Base-by-base conservation (phyloP, 257 asterid genomes). In the Gentiana dahurica region DNA sequence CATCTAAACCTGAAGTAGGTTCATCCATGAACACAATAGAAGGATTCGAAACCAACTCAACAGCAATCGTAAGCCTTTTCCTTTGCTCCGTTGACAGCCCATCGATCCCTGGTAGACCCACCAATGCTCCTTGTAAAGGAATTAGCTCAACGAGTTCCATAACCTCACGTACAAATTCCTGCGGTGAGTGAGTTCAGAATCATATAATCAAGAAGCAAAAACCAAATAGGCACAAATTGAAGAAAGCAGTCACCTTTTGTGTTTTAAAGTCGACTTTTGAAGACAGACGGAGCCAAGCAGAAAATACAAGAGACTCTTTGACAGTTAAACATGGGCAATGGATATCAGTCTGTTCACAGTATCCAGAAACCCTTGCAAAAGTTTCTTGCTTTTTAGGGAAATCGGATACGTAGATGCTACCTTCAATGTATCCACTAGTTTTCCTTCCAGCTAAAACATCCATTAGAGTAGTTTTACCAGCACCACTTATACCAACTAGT, bases 401-500 rank as follows among this genome's bases (percentile, higher is more conserved):
- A 36, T 94, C 95, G 32, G 97, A 86, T 75, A 89, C 80, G 55
- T 57, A 68, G 51, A 86, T 73, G 68, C 62, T 76, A 60, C 97
- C 97, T 80, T 86, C 90, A 51, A 89, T 77, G 65, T 73, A 39
- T 51, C 97, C 97, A 57, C 97, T 95, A 50, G 95, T 86, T 72
- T 89, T 89, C 73, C 97, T 74, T 53, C 97, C 97, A 13, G 97
- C 88, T 61, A 89, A 74, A 60, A 89, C 97, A 73, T 89, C 97
- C 97, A 89, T 89, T 45, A 89, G 95, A 44, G 97, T 89, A 58
- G 97, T 89, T 73, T 89, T 89, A 43, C 97, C 97, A 35, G 97
- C 97, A 65, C 97, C 97, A 73, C 95, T 89, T 34, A 81, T 87
- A 61, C 97, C 97, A 62, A 89, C 95, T 70, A 86, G 73, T 69